A percentile compares a stretch with the other conserved stretches of the same genome.
phyloP scores from a whole-genome alignment of 257 asterid species.

The Solanum medicagineum region DNA sequence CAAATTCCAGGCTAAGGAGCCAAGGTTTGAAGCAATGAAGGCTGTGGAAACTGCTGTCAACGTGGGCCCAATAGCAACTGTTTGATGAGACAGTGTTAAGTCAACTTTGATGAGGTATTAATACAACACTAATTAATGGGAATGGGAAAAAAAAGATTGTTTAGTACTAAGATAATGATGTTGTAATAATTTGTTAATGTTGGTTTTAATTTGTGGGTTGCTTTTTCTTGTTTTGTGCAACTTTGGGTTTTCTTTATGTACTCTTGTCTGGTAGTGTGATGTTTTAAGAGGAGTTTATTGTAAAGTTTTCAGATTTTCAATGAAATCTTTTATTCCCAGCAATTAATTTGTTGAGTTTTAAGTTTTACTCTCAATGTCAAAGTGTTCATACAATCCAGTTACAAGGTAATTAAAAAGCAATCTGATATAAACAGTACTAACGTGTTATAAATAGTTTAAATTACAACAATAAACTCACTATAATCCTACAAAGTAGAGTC shows the following conservation, averaged over 20 bases:
- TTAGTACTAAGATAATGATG: not conserved
- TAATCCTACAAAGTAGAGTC: too few relatives aligned
- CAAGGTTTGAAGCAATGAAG: constrained; percentile 70
- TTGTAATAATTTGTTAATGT: not conserved
- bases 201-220: not conserved
- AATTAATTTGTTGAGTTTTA: not conserved
- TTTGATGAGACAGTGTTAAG: constrained; percentile 20
- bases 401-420: not conserved
- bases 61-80: constrained; percentile 40
- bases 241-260: not conserved
- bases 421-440: not conserved
- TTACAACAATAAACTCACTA: too few relatives aligned
- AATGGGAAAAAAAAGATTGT: not conserved
- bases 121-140: not conserved
- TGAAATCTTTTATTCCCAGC: not conserved
- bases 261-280: not conserved
- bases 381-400: not conserved
- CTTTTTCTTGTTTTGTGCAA: not conserved
- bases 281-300: not conserved
- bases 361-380: not conserved
- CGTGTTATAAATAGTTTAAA: not conserved
- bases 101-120: not conserved
- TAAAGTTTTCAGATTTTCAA: not conserved
- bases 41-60: constrained; percentile 19
- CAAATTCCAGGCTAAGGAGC: constrained; percentile 69